Base-by-base conservation (phyloP, 352 stramenopile genomes). In the Albugo candida region DNA sequence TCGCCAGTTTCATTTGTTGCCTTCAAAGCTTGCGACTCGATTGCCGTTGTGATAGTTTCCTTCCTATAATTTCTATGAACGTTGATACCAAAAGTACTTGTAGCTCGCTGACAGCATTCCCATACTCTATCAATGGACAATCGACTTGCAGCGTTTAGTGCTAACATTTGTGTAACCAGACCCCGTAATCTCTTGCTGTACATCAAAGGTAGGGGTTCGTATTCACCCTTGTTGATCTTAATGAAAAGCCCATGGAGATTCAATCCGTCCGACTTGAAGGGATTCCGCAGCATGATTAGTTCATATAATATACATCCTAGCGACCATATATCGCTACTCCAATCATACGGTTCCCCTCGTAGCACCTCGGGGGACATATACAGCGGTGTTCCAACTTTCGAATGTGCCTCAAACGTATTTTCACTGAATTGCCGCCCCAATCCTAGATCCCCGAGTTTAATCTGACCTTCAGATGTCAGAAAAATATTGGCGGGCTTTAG, bases 361-460 rank as follows among this genome's bases (percentile, higher is more conserved):
- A 97, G 67, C 34, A 97, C 83, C 48, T 97, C 91, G 0, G 91
- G 88, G 10, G 83, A 94, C 83, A 97, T 96, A 56, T 97, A 97
- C 17, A 97, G 62, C 36, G 89, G 89, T 18, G 87, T 97, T 2
- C 89, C 89, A 13, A 96, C 87, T 51, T 95, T 94, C 11, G 78
- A 92, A 40, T 87, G 78, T 13, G 83, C 78, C 38, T 88, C 65
- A 17, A 87, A 53, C 3, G 75, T 89, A 47, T 88, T 65, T 20
- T 88, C 75, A 36, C 79, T 88, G 42, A 92, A 50, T 35, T 83
- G 63, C 24, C 78, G 66, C 5, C 75, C 75, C 36, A 92, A 61
- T 1, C 78, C 78, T 1, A 91, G 53, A 51, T 91, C 78, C 2
- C 78, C 78, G 19, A 91, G 81, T 60, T 97, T 97, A 14, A 97